Evolutionary conservation across 2,329 filamentous ascomycete genomes (phyloP).

Genomic region (Pseudogymnoascus destructans): DNA sequence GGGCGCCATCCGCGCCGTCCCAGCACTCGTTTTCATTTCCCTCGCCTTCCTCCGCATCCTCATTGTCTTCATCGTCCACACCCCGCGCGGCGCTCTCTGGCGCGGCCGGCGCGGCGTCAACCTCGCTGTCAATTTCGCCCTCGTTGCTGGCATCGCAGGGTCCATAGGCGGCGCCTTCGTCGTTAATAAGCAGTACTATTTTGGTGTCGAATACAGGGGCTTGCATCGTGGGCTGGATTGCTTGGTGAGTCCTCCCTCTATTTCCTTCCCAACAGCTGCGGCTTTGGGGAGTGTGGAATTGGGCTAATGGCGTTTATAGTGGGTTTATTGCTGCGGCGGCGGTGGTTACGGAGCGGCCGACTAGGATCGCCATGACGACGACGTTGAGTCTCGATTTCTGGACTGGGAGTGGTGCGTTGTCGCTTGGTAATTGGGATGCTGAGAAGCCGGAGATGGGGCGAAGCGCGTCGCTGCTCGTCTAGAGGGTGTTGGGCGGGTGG

Average conservation of each 20-base stretch:
- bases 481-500: neutral
- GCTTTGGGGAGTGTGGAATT: too few species aligned
- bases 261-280: neutral
- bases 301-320: neutral
- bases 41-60: neutral
- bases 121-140: neutral
- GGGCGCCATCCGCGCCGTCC: neutral
- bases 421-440: neutral
- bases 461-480: neutral
- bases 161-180: neutral
- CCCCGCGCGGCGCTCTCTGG: neutral
- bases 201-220: neutral
- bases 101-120: neutral
- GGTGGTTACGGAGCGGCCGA: neutral
- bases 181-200: too few species aligned
- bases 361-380: neutral
- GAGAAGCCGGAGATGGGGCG: neutral
- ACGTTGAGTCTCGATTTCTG: neutral
- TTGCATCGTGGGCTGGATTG: neutral
- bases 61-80: neutral
- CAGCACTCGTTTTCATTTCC: neutral
- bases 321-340: neutral
- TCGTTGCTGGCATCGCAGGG: neutral
- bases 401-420: neutral
- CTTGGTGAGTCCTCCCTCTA: neutral